Conservation (phyloP, 2,329 filamentous ascomycete genomes). For the Venturia nashicola region DNA sequence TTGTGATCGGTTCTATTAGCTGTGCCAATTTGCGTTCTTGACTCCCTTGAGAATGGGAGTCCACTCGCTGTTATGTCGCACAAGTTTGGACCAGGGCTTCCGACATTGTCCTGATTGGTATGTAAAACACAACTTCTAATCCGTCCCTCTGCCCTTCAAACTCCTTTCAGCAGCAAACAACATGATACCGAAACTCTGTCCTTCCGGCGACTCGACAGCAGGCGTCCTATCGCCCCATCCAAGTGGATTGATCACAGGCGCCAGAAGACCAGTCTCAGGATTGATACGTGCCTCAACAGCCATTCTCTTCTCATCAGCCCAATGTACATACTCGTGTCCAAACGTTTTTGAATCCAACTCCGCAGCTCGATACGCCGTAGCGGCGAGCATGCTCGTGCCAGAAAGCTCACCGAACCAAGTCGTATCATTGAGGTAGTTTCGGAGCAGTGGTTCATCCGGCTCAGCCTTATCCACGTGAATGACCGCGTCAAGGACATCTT, state of each 20-base stretch:
- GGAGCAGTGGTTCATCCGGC: conserved; percentile 24
- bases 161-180: conserved; percentile 28
- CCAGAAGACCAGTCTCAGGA: conserved; percentile 23
- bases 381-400: conserved; percentile 34
- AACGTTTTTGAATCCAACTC: conserved; percentile 27
- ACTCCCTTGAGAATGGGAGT: too few species aligned
- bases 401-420: conserved; percentile 36
- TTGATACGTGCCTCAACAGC: conserved; percentile 25
- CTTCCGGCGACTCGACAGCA: conserved; percentile 26
- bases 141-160: conserved; percentile 11
- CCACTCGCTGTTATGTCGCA: too few species aligned
- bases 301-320: conserved; percentile 30
- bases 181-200: conserved; percentile 31
- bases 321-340: conserved; percentile 23
- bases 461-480: conserved; percentile 18
- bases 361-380: conserved; percentile 34
- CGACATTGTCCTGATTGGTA: too few species aligned
- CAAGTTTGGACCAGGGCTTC: too few species aligned
- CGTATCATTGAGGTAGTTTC: conserved; percentile 35
- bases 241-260: conserved; percentile 31
- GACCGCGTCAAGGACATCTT: conserved; percentile 24
- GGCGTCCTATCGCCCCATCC: conserved; percentile 23
- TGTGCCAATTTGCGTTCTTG: too few species aligned
- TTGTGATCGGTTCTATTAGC: too few species aligned
- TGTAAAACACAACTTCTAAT: too few species aligned